Base-by-base conservation (phyloP, 768 basidiomycete genomes). In the Pholiota molesta region DNA sequence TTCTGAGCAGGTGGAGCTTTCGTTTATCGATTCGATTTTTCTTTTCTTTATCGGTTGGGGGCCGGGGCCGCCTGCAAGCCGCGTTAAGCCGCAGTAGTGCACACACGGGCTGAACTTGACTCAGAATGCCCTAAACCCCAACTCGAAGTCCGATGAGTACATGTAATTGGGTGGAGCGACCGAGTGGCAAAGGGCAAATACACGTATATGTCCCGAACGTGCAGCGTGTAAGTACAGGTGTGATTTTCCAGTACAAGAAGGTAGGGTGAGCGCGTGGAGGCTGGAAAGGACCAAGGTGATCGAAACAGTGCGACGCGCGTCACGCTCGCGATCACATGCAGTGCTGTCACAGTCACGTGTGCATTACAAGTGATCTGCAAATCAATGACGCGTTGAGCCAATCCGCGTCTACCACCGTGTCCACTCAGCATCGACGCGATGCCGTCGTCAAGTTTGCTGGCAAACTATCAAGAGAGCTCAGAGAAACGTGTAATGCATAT, bases 311-410 rank as follows among this genome's bases (percentile, higher is more conserved):
- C 10, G 35, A 16, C 35, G n/a, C 47, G 47, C 47, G 59, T 57
- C 21, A 64, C 63, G 29, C 21, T 55, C 59, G 60, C 60, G 45
- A 61, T 65, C 65, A 66, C 62, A 57, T 47, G 60, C 29, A 9
- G 21, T 3, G 2, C 5, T n/a, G 62, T 64, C 60, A 66, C 65
- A 60, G 1, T 5, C 65, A 63, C 62, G 62, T 62, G 65, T 33
- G 2, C 42, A 13, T 1, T 26, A 26, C 26, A 26, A 26, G 26
- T 26, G 26, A 26, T 26, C 26, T 26, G 26, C 2, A 26, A 26
- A 21, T 21, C 6, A 62, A 47, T 58, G 60, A 55, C 62, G 60
- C 60, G 60, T 56, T 49, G 47, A 21, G 23, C 47, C 57, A 52
- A 55, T 66, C 56, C 40, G 29, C 29, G 39, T 55, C 29, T 17